phyloP scores from a whole-genome alignment of 1,284 basidiomycete species.

The Ganoderma sinense region DNA sequence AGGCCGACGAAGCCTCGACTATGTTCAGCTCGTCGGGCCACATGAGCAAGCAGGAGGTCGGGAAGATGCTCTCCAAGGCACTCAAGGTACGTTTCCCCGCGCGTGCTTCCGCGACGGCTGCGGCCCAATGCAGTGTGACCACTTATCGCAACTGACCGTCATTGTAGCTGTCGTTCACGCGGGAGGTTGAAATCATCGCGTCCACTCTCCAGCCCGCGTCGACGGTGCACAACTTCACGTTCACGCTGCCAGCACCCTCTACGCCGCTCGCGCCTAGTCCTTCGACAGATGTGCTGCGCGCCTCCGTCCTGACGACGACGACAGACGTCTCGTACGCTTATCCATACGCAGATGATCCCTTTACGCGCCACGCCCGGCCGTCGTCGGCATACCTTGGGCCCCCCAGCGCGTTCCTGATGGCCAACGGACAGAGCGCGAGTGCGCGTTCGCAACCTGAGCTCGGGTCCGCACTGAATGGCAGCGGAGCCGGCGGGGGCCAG shows the following conservation, averaged over 20 bases:
- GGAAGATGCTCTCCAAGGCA: conserved; percentile 89
- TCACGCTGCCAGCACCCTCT: conserved; percentile 76
- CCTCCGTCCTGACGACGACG: conserved; percentile 69
- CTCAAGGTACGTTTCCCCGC: conserved; percentile 70
- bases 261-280: conserved; percentile 74
- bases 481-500: conserved; percentile 46
- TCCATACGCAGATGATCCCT: conserved; percentile 78
- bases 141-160: not conserved
- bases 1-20: conserved; percentile 55
- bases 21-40: conserved; percentile 73
- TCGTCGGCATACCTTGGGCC: conserved; percentile 83
- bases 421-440: conserved; percentile 43
- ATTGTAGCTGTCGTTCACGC: conserved; percentile 81
- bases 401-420: conserved; percentile 55
- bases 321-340: conserved; percentile 67
- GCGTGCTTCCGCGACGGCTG: conserved; percentile 8
- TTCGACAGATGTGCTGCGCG: conserved; percentile 75
- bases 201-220: conserved; percentile 91
- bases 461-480: conserved; percentile 45
- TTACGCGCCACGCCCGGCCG: conserved; percentile 65
- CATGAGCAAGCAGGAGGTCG: conserved; percentile 83
- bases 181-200: conserved; percentile 94
- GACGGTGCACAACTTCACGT: conserved; percentile 93
- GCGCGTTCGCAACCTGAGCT: conserved; percentile 45
- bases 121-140: conserved; percentile 9